Evolutionary conservation across 805 yeast genomes (phyloP).

Genomic region (Starmerella stellata): DNA sequence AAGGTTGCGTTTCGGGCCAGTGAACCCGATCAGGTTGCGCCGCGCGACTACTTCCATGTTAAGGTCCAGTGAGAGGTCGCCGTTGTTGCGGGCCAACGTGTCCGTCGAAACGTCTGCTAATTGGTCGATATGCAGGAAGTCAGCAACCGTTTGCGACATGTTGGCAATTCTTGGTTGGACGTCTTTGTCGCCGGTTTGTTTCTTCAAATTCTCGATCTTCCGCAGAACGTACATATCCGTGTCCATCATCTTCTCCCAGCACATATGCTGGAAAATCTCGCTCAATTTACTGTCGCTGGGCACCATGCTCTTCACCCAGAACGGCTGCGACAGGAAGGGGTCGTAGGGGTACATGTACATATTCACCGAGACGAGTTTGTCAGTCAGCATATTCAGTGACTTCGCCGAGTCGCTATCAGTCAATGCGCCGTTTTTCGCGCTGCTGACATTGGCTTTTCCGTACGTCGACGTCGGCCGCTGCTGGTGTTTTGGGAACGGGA

Average conservation of each 20-base stretch:
- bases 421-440: neutral
- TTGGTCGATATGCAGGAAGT: neutral
- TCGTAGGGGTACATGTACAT: slow-evolving; percentile 23
- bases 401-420: neutral
- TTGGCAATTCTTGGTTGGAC: neutral
- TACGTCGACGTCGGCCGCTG: neutral
- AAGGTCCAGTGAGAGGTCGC: neutral
- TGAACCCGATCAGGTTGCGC: slow-evolving; percentile 1
- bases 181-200: neutral
- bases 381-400: neutral
- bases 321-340: slow-evolving; percentile 17
- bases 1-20: neutral
- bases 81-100: neutral
- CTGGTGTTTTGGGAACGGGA: slow-evolving; percentile 6
- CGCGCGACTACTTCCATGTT: slow-evolving; percentile 5
- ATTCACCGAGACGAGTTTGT: slow-evolving; percentile 6
- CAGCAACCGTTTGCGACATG: neutral
- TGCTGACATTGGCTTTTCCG: neutral
- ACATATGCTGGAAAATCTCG: slow-evolving; percentile 20
- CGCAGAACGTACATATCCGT: slow-evolving; percentile 20
- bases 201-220: slow-evolving; percentile 16
- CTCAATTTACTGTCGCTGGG: slow-evolving; percentile 12
- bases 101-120: neutral
- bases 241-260: slow-evolving; percentile 21
- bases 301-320: slow-evolving; percentile 18